Evolutionary conservation across 2,329 filamentous ascomycete species (phyloP).

Genomic region (Diplodia scrobiculata): DNA sequence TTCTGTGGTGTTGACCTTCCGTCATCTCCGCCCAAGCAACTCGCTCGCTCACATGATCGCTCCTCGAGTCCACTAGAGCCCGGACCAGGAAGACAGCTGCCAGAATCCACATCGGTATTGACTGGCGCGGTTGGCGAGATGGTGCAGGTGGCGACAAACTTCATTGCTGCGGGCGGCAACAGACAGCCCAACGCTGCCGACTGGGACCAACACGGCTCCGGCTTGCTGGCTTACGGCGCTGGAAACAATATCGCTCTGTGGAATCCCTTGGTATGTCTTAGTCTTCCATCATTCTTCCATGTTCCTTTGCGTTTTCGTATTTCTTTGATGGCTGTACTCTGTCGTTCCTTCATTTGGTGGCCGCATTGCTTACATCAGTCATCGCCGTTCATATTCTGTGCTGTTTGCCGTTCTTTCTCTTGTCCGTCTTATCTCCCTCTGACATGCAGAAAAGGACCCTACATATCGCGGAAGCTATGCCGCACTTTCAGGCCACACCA

Average conservation of each 20-base stretch:
- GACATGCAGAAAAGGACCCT: constrained; percentile 36
- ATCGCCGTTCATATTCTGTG: neutral
- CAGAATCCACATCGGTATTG: too few relatives aligned
- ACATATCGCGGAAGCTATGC: constrained; percentile 61
- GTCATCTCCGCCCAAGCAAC: neutral
- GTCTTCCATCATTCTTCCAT: neutral
- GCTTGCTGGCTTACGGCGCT: constrained; percentile 82
- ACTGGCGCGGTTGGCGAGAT: neutral
- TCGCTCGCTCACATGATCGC: constrained; percentile 14
- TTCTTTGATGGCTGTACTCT: neutral
- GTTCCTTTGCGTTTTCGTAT: constrained; percentile 1
- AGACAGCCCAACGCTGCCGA: constrained; percentile 86
- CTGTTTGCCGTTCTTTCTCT: neutral
- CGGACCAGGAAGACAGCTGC: neutral
- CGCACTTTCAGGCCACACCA: constrained; percentile 74
- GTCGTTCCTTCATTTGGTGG: neutral
- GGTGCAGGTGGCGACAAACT: constrained; percentile 42
- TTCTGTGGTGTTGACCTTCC: constrained; percentile 27
- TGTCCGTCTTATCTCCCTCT: neutral
- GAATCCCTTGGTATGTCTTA: constrained; percentile 68
- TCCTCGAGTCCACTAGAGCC: neutral
- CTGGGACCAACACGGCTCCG: constrained; percentile 68
- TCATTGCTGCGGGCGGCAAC: constrained; percentile 81
- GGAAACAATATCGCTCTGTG: constrained; percentile 88
- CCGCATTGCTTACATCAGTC: neutral